Base-by-base conservation (phyloP, 805 yeast genomes). In the Wickerhamomyces subpelliculosus region DNA sequence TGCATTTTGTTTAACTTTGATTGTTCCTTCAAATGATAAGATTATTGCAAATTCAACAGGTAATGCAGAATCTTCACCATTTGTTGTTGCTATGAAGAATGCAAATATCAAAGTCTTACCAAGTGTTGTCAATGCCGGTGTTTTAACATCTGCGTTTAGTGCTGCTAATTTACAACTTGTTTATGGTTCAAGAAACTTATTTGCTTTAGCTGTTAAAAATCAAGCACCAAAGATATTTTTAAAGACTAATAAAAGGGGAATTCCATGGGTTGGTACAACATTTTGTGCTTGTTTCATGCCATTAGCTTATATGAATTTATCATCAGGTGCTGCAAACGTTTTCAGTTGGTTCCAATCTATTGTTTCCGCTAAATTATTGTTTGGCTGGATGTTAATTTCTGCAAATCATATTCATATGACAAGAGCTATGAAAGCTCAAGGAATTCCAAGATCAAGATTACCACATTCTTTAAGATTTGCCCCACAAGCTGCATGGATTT, bases 81-180 rank as follows among this genome's bases (percentile, higher is more conserved):
- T 60, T 36, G 67, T 63, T 5, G 48, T 63, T 39, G 65, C 63
- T 9, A 58, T 63, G 39, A 71, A 72, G 54, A 70, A 68, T 45
- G 80, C 79, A 3, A 41, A 50, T 34, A 60, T 63, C 25, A 48
- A 43, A 20, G 66, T 49, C 1, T 47, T 63, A 21, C 62, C 60
- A 8, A 54, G 51, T 37, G 47, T 58, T 22, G 54, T 63, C 31
- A 63, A 63, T 45, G 67, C 57, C 6, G 54, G 58, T 18, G 62
- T 63, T 20, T 47, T 61, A 34, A 55, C 64, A 2, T 61, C 65
- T 8, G 68, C 67, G 2, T 26, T 26, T 17, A 26, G 27, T 14
- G 27, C 27, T 12, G 27, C 27, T 26, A 26, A 26, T 26, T 13
- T 56, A 60, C 23, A 57, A 62, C 8, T 56, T 8, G 44, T 55